phyloP scores from a whole-genome alignment of 805 yeast species.

The Ogataea pini region DNA sequence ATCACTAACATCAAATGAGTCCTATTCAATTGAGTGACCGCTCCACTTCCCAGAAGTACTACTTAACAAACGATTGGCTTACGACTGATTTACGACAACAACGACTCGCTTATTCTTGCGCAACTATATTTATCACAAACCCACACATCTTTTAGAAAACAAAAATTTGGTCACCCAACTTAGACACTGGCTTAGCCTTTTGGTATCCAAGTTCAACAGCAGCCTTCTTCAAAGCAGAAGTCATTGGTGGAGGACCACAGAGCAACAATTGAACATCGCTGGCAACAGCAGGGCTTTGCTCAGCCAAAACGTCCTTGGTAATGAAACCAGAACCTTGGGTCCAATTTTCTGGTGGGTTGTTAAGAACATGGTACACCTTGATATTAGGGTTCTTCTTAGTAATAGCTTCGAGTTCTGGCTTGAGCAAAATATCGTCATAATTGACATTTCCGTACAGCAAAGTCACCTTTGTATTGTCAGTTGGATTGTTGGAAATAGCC shows the following conservation, averaged over 20 bases:
- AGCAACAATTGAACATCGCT: conserved; percentile 69
- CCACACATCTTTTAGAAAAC: too few relatives aligned
- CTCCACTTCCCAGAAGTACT: too few relatives aligned
- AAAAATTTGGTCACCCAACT: conserved; percentile 87
- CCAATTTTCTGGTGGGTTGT: conserved; percentile 75
- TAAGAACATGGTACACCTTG: conserved; percentile 70
- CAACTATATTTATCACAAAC: too few relatives aligned
- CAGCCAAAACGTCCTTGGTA: conserved; percentile 69
- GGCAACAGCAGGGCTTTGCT: conserved; percentile 61
- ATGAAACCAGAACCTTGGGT: conserved; percentile 76
- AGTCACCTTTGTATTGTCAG: conserved; percentile 73
- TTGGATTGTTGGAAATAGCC: conserved; percentile 73
- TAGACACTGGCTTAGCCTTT: conserved; percentile 86
- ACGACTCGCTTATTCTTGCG: too few relatives aligned
- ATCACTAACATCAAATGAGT: too few relatives aligned
- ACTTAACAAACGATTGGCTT: too few relatives aligned
- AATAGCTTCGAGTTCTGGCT: conserved; percentile 73
- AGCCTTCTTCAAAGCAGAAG: conserved; percentile 77
- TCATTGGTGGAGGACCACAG: conserved; percentile 96
- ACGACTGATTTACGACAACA: too few relatives aligned
- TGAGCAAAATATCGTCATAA: conserved; percentile 77
- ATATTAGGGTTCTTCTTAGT: conserved; percentile 59
- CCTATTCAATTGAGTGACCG: too few relatives aligned
- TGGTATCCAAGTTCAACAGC: conserved; percentile 72
- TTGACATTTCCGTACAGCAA: conserved; percentile 81